phyloP scores from a whole-genome alignment of 305 asterid genomes.

The Fraxinus greggii region DNA sequence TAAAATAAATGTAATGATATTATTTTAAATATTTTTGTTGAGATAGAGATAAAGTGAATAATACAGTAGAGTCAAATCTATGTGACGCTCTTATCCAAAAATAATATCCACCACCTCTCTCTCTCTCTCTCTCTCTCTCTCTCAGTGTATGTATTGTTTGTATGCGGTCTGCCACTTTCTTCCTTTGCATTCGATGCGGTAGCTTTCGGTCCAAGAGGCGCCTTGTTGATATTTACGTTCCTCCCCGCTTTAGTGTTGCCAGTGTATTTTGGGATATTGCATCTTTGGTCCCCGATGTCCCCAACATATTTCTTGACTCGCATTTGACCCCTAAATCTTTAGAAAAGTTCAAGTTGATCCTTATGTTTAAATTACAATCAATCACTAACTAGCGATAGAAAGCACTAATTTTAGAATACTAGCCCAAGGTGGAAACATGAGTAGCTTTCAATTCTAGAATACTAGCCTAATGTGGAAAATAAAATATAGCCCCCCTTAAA shows the following conservation, averaged over 20 bases:
- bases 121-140: not conserved
- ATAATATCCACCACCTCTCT: not conserved
- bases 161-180: not conserved
- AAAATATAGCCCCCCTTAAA: too few relatives aligned
- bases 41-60: not conserved
- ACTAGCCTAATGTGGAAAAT: not conserved
- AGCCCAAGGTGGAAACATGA: not conserved
- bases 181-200: not conserved
- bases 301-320: too few relatives aligned
- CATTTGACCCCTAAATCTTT: not conserved
- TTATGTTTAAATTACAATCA: not conserved
- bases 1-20: not conserved
- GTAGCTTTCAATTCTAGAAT: not conserved
- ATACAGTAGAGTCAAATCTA: not conserved
- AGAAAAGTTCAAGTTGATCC: not conserved
- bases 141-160: not conserved
- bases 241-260: not conserved
- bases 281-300: not conserved
- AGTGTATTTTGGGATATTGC: not conserved
- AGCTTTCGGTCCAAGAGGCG: not conserved
- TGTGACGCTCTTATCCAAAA: constrained; percentile 3
- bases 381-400: not conserved
- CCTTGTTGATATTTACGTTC: not conserved
- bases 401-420: not conserved
- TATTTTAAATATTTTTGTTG: not conserved